Percentiles rank a stretch among this genome's conserved stretches.
These are phyloP conservation scores for Meyerozyma sp. DNA, from an alignment of 1,139 yeast genomes.

Conservation along the genomic window DNA sequence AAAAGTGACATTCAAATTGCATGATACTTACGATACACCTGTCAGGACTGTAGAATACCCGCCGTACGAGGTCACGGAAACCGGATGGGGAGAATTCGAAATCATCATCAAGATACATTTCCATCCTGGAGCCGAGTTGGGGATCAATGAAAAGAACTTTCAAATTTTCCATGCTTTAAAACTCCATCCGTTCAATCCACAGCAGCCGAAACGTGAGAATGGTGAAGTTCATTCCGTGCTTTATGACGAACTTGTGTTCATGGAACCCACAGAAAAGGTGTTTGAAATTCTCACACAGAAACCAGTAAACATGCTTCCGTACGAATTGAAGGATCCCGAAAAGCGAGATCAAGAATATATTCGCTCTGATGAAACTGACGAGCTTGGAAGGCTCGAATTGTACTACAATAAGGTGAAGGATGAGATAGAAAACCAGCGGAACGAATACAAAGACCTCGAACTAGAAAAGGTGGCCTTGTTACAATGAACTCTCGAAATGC, in stretches of 20 bases:
- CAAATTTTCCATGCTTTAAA: constrained; percentile 85
- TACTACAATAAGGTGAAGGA: constrained; percentile 59
- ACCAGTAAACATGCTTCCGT: constrained; percentile 73
- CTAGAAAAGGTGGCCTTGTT: constrained; percentile 39
- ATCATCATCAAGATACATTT: constrained; percentile 83
- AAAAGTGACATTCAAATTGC: constrained; percentile 88
- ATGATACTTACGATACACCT: constrained; percentile 87
- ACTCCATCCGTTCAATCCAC: constrained; percentile 78
- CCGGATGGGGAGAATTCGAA: constrained; percentile 99
- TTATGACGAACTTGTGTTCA: constrained; percentile 89
- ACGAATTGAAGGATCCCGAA: constrained; percentile 41
- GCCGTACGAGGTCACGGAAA: constrained; percentile 92
- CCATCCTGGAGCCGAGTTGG: constrained; percentile 63
- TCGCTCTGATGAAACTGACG: constrained; percentile 63
- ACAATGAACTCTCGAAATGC: constrained; percentile 16
- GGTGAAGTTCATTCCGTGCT: constrained; percentile 60
- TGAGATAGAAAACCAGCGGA: constrained; percentile 49
- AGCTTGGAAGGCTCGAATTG: constrained; percentile 64
- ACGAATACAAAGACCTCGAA: constrained; percentile 49
- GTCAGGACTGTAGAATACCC: constrained; percentile 81
- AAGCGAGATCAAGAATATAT: constrained; percentile 40
- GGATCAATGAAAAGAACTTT: constrained; percentile 74
- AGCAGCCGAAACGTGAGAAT: constrained; percentile 31
- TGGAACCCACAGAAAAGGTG: constrained; percentile 89
- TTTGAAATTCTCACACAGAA: constrained; percentile 70